Evolutionary conservation across 2,329 filamentous ascomycete species (phyloP), one percentile per base, ranked within the genome.

Genomic region (Teratosphaeria zuluensis): DNA sequence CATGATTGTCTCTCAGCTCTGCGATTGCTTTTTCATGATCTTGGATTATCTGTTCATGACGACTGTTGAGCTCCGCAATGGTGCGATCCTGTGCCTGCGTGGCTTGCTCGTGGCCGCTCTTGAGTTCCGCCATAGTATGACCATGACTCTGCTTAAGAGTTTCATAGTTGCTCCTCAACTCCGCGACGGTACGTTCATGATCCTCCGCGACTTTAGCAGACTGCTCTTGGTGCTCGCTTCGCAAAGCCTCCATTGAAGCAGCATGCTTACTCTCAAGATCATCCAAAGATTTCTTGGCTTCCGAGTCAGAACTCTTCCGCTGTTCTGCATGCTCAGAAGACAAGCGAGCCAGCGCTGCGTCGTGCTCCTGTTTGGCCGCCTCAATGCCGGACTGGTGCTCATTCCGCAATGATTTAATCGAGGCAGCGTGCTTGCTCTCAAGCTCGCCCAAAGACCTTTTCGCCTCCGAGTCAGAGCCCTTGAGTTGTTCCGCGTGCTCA

Each of bases 331-430:
- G 62, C 32, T 58, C 51, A 14, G 51, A 55, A 30, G 51, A 32
- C 4, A 63, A 14, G 12, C 58, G 54, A 12, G 54, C 52, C 19
- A 63, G 28, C 16, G 52, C 52, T 11, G 33, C 51, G 24, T 48
- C 48, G 38, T 56, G 59, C 28, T 56, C 53, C 16, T 48, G 28
- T 4, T 24, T 56, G 5, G 24, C 52, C 51, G 35, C 21, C 12
- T 59, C 55, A 8, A 33, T n/a, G 31, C 21, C 31, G 1, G 38
- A 33, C 30, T 35, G 30, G 53, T 62, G 61, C 56, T 61, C 56
- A 16, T 58, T 38, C 33, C 19, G 46, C 42, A 58, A 19, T 19
- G 42, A 31, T 35, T 57, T 42, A 11, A n/a, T 56, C 16, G 38
- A 4, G n/a, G 4, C 12, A 53, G 51, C 51, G 24, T 53, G 51